phyloP scores from a whole-genome alignment of 2,329 filamentous ascomycete species.

The Microdochium paspali region DNA sequence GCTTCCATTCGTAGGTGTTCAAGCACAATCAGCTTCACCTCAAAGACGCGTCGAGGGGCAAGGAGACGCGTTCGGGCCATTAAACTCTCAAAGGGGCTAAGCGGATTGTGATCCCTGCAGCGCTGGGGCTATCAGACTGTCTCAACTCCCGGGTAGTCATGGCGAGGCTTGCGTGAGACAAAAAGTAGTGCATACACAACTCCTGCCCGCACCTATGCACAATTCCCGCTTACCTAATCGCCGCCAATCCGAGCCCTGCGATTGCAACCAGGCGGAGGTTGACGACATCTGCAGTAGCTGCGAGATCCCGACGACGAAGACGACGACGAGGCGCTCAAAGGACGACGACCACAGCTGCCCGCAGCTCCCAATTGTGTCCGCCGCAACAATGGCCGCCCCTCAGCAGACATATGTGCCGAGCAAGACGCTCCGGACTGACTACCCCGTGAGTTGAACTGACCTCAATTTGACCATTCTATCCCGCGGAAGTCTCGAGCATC shows the following conservation, averaged over 20 bases:
- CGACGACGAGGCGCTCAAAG: no score
- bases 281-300: no score
- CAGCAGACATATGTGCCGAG: constrained; percentile 53
- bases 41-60: background rate
- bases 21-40: background rate
- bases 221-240: constrained; percentile 19
- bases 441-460: constrained; percentile 57
- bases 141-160: background rate
- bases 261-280: constrained; percentile 14
- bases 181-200: background rate
- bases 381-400: constrained; percentile 9
- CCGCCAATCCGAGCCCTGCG: constrained; percentile 7
- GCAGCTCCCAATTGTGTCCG: constrained; percentile 17
- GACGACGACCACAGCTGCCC: background rate
- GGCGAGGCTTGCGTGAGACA: background rate
- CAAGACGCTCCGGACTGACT: constrained; percentile 74
- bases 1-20: no score
- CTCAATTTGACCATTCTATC: constrained; percentile 9
- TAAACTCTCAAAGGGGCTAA: background rate
- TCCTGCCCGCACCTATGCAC: constrained; percentile 11
- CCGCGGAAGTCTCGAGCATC: background rate
- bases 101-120: constrained; percentile 1
- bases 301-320: no score
- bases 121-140: background rate
- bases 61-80: background rate